Percentiles rank a stretch among this genome's conserved stretches.
Evolutionary conservation across 192 early-diverging fungal species (phyloP).

Genomic region (Podila epicladia): DNA sequence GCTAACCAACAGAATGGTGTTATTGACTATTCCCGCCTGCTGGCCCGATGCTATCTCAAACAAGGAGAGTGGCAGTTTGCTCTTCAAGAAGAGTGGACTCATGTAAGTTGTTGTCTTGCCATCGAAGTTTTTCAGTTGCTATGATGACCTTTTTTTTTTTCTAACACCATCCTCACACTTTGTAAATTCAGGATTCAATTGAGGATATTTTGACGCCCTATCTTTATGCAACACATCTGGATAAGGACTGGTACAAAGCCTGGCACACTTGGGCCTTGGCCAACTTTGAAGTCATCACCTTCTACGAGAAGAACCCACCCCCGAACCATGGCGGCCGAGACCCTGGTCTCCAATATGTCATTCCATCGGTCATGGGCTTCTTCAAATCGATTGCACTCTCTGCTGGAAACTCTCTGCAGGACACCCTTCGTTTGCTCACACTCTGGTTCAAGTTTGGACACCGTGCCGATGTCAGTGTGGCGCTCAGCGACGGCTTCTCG

Average conservation of each 20-base stretch:
- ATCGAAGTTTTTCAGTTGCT: not conserved
- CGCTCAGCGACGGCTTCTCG: slow-evolving; percentile 84
- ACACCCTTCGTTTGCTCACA: slow-evolving; percentile 91
- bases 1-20: slow-evolving; percentile 53
- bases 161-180: not conserved
- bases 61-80: slow-evolving; percentile 93
- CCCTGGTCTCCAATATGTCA: slow-evolving; percentile 73
- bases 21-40: slow-evolving; percentile 59
- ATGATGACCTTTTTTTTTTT: not conserved
- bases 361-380: slow-evolving; percentile 93
- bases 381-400: slow-evolving; percentile 93
- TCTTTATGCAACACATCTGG: slow-evolving; percentile 86
- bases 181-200: slow-evolving; percentile 53
- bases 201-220: slow-evolving; percentile 86
- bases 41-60: slow-evolving; percentile 91
- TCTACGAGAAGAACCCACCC: slow-evolving; percentile 70
- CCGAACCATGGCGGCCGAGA: slow-evolving; percentile 41
- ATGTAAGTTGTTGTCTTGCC: slow-evolving; percentile 13
- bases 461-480: slow-evolving; percentile 82
- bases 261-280: slow-evolving; percentile 98
- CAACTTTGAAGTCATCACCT: slow-evolving; percentile 88
- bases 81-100: slow-evolving; percentile 58
- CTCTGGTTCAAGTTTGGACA: slow-evolving; percentile 97
- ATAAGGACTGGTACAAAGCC: slow-evolving; percentile 94
- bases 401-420: slow-evolving; percentile 87